Conservation (phyloP, 805 yeast genomes). For the Candida oleophila region DNA sequence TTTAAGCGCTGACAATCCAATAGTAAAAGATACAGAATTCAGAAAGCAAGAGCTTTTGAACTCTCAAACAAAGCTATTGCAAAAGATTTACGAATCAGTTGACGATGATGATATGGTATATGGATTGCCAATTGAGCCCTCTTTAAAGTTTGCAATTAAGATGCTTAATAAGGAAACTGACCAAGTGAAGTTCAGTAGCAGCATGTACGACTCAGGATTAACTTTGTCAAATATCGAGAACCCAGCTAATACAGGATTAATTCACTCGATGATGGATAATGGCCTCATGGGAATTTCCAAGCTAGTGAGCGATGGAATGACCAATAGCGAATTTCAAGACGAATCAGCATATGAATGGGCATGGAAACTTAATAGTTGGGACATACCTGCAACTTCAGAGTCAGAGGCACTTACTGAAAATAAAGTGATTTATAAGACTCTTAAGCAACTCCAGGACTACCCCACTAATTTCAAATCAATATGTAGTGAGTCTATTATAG, state of each 20-base stretch:
- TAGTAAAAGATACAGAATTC: constrained; percentile 1
- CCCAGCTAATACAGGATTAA: constrained; percentile 12
- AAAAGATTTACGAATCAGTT: constrained; percentile 47
- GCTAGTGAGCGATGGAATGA: constrained; percentile 30
- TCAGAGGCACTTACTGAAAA: constrained; percentile 36
- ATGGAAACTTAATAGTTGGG: constrained; percentile 82
- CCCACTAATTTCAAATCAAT: constrained; percentile 14
- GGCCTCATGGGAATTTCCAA: constrained; percentile 63
- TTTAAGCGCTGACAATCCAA: constrained; percentile 9
- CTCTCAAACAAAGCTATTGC: constrained; percentile 16
- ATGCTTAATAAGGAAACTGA: constrained; percentile 36
- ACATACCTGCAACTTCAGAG: constrained; percentile 49
- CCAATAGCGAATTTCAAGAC: constrained; percentile 12
- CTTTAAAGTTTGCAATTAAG: constrained; percentile 50
- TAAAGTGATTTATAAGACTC: constrained; percentile 49
- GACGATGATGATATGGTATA: constrained; percentile 62
- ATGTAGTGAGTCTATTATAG: constrained; percentile 20
- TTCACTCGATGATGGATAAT: constrained; percentile 41
- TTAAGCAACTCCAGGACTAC: constrained; percentile 46
- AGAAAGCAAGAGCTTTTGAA: background rate
- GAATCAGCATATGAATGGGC: constrained; percentile 52
- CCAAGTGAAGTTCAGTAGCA: constrained; percentile 54
- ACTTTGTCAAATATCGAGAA: constrained; percentile 7
- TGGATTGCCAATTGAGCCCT: constrained; percentile 63
- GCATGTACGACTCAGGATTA: constrained; percentile 48